Base-by-base conservation (phyloP, 2,329 filamentous ascomycete species). In the Pseudocercospora musae region DNA sequence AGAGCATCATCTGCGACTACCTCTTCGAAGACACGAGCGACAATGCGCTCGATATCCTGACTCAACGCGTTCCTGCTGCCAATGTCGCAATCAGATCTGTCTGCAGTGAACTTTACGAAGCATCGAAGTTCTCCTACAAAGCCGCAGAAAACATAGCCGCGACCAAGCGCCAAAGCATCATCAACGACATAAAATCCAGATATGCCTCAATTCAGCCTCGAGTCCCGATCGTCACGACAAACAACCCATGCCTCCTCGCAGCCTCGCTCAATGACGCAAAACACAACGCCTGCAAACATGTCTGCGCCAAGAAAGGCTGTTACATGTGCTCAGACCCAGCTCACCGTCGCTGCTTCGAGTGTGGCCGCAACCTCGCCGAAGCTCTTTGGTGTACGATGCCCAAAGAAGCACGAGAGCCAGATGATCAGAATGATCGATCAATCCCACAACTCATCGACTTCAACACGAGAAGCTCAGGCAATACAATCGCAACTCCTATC, bases 281-380 rank as follows among this genome's bases (percentile, higher is more conserved):
- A 2, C 20, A 25, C 13, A 20, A n/a, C 48, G 31, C 18, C 40
- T 62, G 60, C 56, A 50, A 52, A 27, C 55, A 62, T 23, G 8
- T 56, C 4, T 62, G 59, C 10, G 55, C 59, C 15, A 44, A 56
- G 21, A 13, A 20, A 4, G 50, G 44, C 20, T 65, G 62, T 48
- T 62, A 65, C 56, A 65, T 65, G 62, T 65, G 62, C 48, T 10
- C 25, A 18, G 52, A 62, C 27, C 56, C 49, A 27, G 52, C 18
- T 13, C 62, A 65, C 25, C 56, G 52, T 21, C 11, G 10, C 20
- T 65, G 62, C 44, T 65, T 65, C 62, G 57, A 62, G 18, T 62
- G 62, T 18, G 62, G 62, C 29, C 56, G 60, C 10, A 65, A 65
- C 21, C 33, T 62, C 15, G 18, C 57, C 8, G 44, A 59, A 6